A percentile compares a stretch with the other conserved stretches of the same genome.
Evolutionary conservation across 768 basidiomycete genomes (phyloP).

Genomic region (Lentinula aciculospora): DNA sequence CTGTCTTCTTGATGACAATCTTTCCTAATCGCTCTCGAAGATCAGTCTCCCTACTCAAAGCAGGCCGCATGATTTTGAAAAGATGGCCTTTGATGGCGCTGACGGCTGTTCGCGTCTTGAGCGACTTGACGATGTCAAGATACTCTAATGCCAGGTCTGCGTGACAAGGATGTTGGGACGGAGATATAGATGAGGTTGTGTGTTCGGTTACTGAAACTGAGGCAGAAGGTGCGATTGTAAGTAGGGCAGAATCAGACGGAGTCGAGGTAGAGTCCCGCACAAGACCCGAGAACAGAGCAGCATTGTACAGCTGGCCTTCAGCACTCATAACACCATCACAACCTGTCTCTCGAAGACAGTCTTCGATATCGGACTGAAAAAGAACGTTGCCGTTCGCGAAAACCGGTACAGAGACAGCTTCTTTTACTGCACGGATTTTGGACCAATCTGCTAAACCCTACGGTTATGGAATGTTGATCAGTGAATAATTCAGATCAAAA

Average conservation of each 20-base stretch:
- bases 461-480: not conserved
- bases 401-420: conserved; percentile 86
- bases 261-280: conserved; percentile 4
- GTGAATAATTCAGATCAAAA: conserved; percentile 4
- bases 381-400: conserved; percentile 97
- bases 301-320: conserved; percentile 92
- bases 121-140: conserved; percentile 65
- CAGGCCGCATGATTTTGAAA: conserved; percentile 87
- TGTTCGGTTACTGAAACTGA: conserved; percentile 10
- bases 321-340: conserved; percentile 94
- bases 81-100: conserved; percentile 89
- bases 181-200: conserved; percentile 16
- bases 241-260: conserved; percentile 2
- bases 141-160: conserved; percentile 80
- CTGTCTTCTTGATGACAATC: conserved; percentile 22
- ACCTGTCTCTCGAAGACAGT: conserved; percentile 79
- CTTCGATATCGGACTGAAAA: conserved; percentile 74
- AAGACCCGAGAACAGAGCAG: conserved; percentile 60
- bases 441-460: conserved; percentile 86
- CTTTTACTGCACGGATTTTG: conserved; percentile 87
- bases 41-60: conserved; percentile 59
- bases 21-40: conserved; percentile 68
- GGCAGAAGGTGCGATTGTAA: conserved; percentile 5
- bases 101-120: conserved; percentile 63
- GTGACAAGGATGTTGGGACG: conserved; percentile 47